phyloP scores from a whole-genome alignment of 345 rosid species.

The Eucalyptus erythrocorys region DNA sequence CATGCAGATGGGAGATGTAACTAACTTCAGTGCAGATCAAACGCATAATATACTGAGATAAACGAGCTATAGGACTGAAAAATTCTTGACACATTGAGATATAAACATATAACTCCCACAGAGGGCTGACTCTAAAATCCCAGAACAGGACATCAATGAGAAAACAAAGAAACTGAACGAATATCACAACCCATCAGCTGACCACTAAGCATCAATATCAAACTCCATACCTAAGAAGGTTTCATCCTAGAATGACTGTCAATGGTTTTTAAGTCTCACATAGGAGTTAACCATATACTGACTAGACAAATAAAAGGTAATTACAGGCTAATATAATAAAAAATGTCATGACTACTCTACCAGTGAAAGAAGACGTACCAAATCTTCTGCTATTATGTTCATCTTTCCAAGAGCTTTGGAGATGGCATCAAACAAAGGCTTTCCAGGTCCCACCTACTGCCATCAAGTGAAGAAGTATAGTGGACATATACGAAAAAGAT shows the following conservation, averaged over 20 bases:
- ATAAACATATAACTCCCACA: neutral
- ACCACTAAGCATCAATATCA: neutral
- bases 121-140: neutral
- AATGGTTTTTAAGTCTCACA: neutral
- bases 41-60: neutral
- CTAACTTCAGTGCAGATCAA: neutral
- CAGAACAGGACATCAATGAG: neutral
- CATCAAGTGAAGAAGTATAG: conserved; percentile 19
- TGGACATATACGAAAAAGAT: neutral
- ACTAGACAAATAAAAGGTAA: neutral
- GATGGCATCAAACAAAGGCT: conserved; percentile 75
- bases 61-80: neutral
- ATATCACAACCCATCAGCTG: neutral
- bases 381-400: conserved; percentile 83
- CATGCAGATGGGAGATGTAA: neutral
- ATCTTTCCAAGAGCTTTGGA: conserved; percentile 55
- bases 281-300: neutral
- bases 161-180: neutral
- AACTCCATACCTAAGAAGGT: neutral
- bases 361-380: conserved; percentile 31
- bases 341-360: neutral
- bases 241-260: neutral
- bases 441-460: conserved; percentile 93
- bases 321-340: neutral
- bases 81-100: neutral